These are phyloP conservation scores for Histomonas meleagridis DNA, from an alignment of 208 protist species.

Conservation along the genomic window DNA sequence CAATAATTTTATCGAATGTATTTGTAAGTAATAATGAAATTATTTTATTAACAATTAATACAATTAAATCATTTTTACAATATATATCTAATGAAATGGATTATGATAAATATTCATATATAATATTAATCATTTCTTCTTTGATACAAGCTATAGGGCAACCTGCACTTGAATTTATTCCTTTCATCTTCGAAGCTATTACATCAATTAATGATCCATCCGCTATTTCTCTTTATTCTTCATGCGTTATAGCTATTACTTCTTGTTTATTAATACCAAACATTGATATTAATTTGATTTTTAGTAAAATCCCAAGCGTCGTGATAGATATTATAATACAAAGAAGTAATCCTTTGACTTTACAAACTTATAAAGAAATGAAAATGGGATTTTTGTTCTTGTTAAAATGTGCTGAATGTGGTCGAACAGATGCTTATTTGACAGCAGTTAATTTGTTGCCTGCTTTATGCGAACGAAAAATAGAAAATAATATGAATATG, in stretches of 20 bases:
- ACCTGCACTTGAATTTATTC: neutral
- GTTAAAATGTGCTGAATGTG: neutral
- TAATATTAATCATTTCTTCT: neutral
- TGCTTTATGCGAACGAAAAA: neutral
- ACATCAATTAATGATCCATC: neutral
- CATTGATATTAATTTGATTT: neutral
- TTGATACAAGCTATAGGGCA: neutral
- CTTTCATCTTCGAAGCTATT: neutral
- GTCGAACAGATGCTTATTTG: neutral
- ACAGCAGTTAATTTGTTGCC: neutral
- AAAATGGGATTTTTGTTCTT: neutral
- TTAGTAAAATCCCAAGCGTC: neutral
- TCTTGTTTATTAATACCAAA: no score
- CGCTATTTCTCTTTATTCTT: neutral
- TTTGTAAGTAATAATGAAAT: neutral
- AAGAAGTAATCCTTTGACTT: neutral
- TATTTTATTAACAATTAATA: neutral
- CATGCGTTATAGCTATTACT: neutral
- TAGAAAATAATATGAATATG: neutral
- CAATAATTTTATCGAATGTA: neutral
- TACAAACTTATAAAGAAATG: neutral
- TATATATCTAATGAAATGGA: neutral
- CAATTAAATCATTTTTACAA: neutral
- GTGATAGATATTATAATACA: neutral
- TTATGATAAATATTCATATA: neutral